phyloP scores from a whole-genome alignment of 306 rosid genomes.

The Senna tora region DNA sequence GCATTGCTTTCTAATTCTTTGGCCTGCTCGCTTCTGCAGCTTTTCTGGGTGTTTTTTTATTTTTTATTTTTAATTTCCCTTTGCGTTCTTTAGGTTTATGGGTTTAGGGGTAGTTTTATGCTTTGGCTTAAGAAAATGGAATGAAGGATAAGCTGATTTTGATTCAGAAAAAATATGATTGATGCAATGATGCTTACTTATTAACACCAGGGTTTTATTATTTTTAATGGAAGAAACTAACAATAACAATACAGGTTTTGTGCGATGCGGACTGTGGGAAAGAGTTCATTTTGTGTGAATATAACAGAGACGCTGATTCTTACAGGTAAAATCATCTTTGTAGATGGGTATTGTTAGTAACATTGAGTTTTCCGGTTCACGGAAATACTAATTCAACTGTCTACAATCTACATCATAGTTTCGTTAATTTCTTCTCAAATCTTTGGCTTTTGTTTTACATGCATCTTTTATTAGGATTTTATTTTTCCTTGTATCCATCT shows the following conservation, averaged over 20 bases:
- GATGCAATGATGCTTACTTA: not conserved
- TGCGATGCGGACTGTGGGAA: slow-evolving; percentile 70
- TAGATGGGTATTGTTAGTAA: slow-evolving; percentile 4
- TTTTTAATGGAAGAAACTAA: not conserved
- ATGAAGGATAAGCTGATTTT: not conserved
- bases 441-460: slow-evolving; percentile 13
- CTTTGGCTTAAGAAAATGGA: slow-evolving; percentile 6
- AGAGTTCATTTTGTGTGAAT: slow-evolving; percentile 92
- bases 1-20: not conserved
- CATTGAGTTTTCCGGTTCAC: not conserved
- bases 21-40: too few species aligned
- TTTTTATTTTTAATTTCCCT: not conserved
- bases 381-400: not conserved
- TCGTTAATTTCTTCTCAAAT: not conserved
- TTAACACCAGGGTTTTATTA: too few species aligned
- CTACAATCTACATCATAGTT: not conserved
- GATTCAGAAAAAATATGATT: not conserved
- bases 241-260: slow-evolving; percentile 60
- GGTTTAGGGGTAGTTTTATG: not conserved
- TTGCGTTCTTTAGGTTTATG: not conserved
- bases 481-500: not conserved
- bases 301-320: slow-evolving; percentile 96
- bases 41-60: not conserved
- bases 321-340: slow-evolving; percentile 59
- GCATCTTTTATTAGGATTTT: not conserved